These are phyloP conservation scores for Backusella circina DNA, from an alignment of 192 early-diverging fungal species.

Conservation along the genomic window DNA sequence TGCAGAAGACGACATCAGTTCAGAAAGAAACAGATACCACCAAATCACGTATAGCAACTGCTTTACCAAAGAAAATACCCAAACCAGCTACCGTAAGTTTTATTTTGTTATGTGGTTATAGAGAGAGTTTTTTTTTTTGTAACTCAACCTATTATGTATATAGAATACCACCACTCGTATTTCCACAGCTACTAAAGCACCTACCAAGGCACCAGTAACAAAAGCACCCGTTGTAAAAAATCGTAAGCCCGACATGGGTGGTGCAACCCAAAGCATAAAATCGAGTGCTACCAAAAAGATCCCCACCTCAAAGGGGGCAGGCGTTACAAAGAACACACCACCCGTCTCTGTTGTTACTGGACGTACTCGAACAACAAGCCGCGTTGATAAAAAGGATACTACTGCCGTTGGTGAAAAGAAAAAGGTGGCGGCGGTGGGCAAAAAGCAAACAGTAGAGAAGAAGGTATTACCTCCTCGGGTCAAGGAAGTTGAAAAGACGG, in stretches of 20 bases:
- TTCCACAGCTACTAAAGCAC: neutral
- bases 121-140: neutral
- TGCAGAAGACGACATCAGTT: neutral
- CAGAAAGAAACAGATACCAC: neutral
- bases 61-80: neutral
- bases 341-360: conserved; percentile 14
- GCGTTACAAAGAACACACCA: conserved; percentile 13
- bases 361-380: conserved; percentile 10
- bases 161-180: neutral
- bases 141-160: neutral
- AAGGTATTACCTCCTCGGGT: neutral
- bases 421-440: neutral
- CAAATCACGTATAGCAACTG: neutral
- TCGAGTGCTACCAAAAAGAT: neutral
- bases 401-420: neutral
- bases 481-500: neutral
- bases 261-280: neutral
- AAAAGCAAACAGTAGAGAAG: neutral
- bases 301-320: neutral
- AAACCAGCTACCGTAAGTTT: neutral
- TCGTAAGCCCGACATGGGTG: neutral
- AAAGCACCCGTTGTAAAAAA: neutral
- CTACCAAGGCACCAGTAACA: neutral
- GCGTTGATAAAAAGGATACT: neutral
- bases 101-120: neutral